Evolutionary conservation across 768 basidiomycete species (phyloP).

Genomic region (Thelephora ganbajun): DNA sequence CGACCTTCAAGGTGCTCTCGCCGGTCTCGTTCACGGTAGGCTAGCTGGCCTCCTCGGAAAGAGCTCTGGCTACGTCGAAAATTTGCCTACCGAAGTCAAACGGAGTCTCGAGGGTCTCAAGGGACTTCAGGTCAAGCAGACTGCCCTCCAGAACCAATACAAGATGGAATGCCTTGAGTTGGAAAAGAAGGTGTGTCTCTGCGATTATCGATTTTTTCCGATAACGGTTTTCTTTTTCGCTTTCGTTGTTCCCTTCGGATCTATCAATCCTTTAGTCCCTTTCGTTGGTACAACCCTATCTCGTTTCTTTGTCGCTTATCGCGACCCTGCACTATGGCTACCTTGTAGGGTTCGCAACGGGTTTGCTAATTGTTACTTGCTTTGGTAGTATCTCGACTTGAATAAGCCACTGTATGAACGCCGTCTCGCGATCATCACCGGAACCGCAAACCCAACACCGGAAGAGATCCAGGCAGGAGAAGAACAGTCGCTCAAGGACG

Average conservation of each 20-base stretch:
- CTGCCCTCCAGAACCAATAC: constrained; percentile 84
- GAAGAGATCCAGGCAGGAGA: constrained; percentile 81
- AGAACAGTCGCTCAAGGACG: constrained; percentile 57
- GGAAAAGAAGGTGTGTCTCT: constrained; percentile 72
- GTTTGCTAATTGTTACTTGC: constrained; percentile 6
- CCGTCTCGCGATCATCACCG: constrained; percentile 71
- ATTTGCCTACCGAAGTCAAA: constrained; percentile 68
- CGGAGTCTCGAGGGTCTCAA: constrained; percentile 83
- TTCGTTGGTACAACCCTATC: not conserved
- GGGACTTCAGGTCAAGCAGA: constrained; percentile 86
- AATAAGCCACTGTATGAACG: constrained; percentile 79
- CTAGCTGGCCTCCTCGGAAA: constrained; percentile 77
- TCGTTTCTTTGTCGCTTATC: not conserved
- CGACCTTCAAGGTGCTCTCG: constrained; percentile 48
- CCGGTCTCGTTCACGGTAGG: constrained; percentile 80
- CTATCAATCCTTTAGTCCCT: too few relatives aligned
- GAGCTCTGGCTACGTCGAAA: constrained; percentile 92
- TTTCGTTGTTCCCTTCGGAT: not conserved
- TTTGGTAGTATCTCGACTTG: constrained; percentile 53
- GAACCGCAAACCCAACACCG: constrained; percentile 51
- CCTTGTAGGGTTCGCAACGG: not conserved
- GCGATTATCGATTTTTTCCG: not conserved
- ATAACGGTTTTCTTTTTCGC: not conserved
- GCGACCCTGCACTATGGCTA: not conserved
- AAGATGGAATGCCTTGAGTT: constrained; percentile 91